Percentiles rank a stretch among this genome's conserved stretches.
These are phyloP conservation scores for Dryadomyces quercivorus DNA, from an alignment of 2,329 filamentous ascomycete species.

Conservation along the genomic window DNA sequence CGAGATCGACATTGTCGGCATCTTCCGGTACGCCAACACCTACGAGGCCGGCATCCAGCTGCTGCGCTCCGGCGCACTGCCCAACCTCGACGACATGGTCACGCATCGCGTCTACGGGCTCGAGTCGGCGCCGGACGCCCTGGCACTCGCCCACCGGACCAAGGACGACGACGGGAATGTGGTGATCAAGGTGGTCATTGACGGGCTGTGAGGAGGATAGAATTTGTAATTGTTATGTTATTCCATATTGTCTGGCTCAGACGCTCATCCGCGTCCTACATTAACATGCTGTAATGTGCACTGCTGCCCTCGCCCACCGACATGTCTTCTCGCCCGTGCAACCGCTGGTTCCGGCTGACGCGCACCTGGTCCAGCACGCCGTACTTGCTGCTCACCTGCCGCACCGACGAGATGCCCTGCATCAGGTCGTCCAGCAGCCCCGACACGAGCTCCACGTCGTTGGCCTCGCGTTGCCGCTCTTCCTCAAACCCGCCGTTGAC, in stretches of 20 bases:
- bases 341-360: constrained; percentile 9
- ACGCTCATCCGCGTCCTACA: not conserved
- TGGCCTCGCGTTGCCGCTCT: constrained; percentile 65
- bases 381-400: constrained; percentile 67
- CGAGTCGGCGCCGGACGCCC: constrained; percentile 47
- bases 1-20: constrained; percentile 67
- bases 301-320: not conserved
- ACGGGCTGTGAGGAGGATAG: constrained; percentile 9
- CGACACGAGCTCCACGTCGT: constrained; percentile 70
- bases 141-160: constrained; percentile 58
- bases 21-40: constrained; percentile 68
- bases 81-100: constrained; percentile 57
- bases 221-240: no score
- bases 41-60: constrained; percentile 58
- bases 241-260: no score
- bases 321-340: not conserved
- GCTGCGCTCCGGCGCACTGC: constrained; percentile 41
- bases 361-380: constrained; percentile 38
- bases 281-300: not conserved
- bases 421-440: constrained; percentile 61
- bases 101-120: constrained; percentile 60
- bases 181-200: constrained; percentile 61
- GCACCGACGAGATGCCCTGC: constrained; percentile 56
- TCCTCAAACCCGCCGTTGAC: constrained; percentile 46
- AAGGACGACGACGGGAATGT: constrained; percentile 55